Evolutionary conservation across 768 basidiomycete genomes (phyloP), one percentile per base, ranked within the genome.

Genomic region (Lactifluus subvellereus): DNA sequence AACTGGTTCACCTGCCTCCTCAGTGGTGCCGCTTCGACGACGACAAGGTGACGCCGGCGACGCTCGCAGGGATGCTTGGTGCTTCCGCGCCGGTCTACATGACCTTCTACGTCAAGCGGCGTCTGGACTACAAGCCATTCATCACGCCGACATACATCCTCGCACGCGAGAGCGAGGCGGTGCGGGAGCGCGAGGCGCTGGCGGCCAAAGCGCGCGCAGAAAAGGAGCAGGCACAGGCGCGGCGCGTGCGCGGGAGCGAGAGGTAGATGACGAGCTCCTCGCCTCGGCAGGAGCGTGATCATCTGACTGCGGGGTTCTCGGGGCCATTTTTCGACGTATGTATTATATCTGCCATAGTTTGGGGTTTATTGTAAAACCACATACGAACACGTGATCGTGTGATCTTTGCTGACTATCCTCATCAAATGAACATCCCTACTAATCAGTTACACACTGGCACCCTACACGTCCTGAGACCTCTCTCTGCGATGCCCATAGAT

Each of bases 101-200:
- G 94, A 91, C 92, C 66, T 94, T 95, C 77, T 97, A 96, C 71
- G 91, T 93, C 64, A 95, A 95, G 74, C 84, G 89, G 11, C 84
- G 91, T 65, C 77, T 95, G 49, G 90, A 94, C 65, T 95, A 94
- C 74, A 88, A 86, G 72, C 85, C 87, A 10, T 33, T 60, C 10
- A 64, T 30, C 63, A 22, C 22, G 22, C 22, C 22, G 22, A 22
- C 22, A 22, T 22, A 22, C 22, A 22, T 22, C 22, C 22, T 67
- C 16, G 47, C 56, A 32, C 40, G 62, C 42, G 64, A 67, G 54
- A 58, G 18, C 18, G 66, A 61, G 57, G 60, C 60, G 4, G 64
- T 61, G 20, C 66, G 66, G 20, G 66, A 67, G 57, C 53, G 64
- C 16, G 59, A 60, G 56, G 54, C 40, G 4, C 18, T 56, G 16